These are phyloP conservation scores for Oxytropis ochrocephala DNA, from an alignment of 306 rosid species.

Conservation along the genomic window DNA sequence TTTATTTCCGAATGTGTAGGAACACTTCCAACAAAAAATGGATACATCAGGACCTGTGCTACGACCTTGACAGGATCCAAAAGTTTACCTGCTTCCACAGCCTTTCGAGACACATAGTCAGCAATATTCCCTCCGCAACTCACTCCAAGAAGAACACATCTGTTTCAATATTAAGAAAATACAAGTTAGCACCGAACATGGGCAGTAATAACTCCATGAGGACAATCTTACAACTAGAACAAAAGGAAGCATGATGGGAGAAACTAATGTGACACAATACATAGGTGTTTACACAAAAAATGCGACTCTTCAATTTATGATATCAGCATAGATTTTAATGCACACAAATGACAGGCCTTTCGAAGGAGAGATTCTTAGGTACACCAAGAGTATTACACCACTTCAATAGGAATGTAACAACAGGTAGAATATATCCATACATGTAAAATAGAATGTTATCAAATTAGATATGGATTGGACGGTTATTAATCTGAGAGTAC, in stretches of 20 bases:
- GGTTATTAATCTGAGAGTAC: not conserved
- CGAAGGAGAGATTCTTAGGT: not conserved
- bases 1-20: slow-evolving; percentile 90
- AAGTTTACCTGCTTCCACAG: slow-evolving; percentile 76
- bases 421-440: not conserved
- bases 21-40: slow-evolving; percentile 76
- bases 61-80: slow-evolving; percentile 88
- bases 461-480: not conserved
- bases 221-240: not conserved
- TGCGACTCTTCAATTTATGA: slow-evolving; percentile 10
- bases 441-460: not conserved
- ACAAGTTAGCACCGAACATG: slow-evolving; percentile 10
- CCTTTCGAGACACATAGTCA: slow-evolving; percentile 81
- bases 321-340: not conserved
- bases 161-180: slow-evolving; percentile 31
- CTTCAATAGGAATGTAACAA: not conserved
- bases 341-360: not conserved
- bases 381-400: not conserved
- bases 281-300: not conserved
- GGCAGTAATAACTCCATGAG: not conserved
- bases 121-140: slow-evolving; percentile 98
- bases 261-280: not conserved
- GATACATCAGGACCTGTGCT: slow-evolving; percentile 82
- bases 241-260: not conserved
- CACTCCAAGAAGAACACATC: slow-evolving; percentile 92